These are phyloP conservation scores for Ophiosphaerella narmari DNA, from an alignment of 2,329 filamentous ascomycete genomes.

Conservation along the genomic window DNA sequence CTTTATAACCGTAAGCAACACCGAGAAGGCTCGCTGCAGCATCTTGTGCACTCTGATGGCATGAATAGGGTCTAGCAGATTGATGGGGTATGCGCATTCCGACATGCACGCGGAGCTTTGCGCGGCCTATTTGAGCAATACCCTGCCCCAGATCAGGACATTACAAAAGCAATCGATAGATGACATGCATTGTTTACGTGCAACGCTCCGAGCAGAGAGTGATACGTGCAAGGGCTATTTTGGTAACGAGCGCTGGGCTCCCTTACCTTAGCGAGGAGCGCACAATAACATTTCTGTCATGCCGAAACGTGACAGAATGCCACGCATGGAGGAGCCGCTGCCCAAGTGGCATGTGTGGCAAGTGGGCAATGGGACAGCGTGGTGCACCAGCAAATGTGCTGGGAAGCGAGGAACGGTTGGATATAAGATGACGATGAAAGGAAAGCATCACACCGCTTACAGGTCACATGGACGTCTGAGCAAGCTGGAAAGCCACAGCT, in stretches of 20 bases:
- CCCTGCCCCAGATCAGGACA: not conserved
- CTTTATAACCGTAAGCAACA: conserved; percentile 13
- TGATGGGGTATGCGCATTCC: not conserved
- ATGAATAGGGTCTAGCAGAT: conserved; percentile 1
- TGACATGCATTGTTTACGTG: conserved; percentile 30
- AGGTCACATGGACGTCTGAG: conserved; percentile 35
- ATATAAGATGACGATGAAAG: conserved; percentile 6
- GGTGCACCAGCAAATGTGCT: conserved; percentile 1
- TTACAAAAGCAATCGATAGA: conserved; percentile 19
- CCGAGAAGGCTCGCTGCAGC: conserved; percentile 13
- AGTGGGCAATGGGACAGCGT: conserved; percentile 1
- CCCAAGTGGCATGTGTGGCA: not conserved
- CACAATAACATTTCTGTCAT: conserved; percentile 1
- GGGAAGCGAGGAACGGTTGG: conserved; percentile 23
- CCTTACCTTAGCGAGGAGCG: not conserved
- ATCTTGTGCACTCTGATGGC: conserved; percentile 7
- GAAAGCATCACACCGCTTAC: conserved; percentile 38
- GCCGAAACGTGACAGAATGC: conserved; percentile 4
- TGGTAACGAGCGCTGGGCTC: conserved; percentile 5
- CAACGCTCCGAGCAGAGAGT: conserved; percentile 10
- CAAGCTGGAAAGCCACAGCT: conserved; percentile 8
- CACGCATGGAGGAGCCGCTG: not conserved
- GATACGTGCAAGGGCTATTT: conserved; percentile 18
- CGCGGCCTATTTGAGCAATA: not conserved
- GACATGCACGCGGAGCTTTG: not conserved